Conservation (phyloP, 441 rosid species). For the Theobroma grandiflorum region DNA sequence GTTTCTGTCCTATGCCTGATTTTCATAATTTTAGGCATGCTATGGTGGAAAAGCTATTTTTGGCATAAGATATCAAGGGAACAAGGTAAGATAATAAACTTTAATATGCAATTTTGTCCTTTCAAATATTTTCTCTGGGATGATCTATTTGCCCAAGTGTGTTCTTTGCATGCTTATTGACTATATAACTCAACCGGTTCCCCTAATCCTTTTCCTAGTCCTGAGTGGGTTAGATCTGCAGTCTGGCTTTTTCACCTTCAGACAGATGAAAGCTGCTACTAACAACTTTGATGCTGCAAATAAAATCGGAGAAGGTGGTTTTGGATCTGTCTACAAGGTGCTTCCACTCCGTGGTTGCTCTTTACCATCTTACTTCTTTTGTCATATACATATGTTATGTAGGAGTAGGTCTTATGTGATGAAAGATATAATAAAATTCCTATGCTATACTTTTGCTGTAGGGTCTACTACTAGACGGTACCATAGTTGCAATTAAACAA, state of each 20-base stretch:
- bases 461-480: constrained; percentile 69
- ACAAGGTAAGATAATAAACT: constrained; percentile 24
- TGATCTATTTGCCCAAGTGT: not conserved
- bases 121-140: not conserved
- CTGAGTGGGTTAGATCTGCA: constrained; percentile 73
- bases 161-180: not conserved
- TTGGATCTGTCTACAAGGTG: constrained; percentile 80
- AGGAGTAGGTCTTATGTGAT: not conserved
- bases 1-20: constrained; percentile 27
- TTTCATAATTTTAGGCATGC: constrained; percentile 20
- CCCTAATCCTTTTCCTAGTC: constrained; percentile 28
- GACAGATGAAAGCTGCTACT: constrained; percentile 88
- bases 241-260: constrained; percentile 71
- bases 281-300: constrained; percentile 65
- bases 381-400: not conserved
- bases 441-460: constrained; percentile 25
- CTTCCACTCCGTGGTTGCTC: constrained; percentile 1
- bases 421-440: not conserved
- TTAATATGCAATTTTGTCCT: not conserved
- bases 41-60: constrained; percentile 39
- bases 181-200: not conserved
- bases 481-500: constrained; percentile 68
- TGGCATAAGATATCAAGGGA: constrained; percentile 11
- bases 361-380: not conserved
- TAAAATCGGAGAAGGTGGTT: constrained; percentile 94